Conservation (phyloP, 2,329 filamentous ascomycete genomes). For the Fusarium penzigii region DNA sequence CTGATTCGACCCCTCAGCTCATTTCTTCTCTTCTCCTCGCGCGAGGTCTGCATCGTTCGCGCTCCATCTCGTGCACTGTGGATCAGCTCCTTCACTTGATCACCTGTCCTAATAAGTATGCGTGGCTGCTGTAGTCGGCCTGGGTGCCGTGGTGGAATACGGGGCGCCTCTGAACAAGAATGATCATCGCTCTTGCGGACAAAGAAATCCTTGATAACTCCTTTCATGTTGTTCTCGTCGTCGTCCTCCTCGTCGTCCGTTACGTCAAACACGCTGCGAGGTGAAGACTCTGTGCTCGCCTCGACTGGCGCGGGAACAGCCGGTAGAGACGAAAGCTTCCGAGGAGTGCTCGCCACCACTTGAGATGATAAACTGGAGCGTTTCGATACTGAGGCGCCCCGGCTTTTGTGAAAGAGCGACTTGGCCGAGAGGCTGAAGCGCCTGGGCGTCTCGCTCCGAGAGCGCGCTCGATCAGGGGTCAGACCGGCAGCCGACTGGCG, state of each 20-base stretch:
- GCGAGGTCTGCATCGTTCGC: slow-evolving; percentile 19
- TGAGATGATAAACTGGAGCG: slow-evolving; percentile 14
- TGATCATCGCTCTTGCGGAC: slow-evolving; percentile 24
- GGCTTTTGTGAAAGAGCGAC: slow-evolving; percentile 31
- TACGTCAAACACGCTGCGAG: slow-evolving; percentile 35
- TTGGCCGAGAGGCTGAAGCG: slow-evolving; percentile 30
- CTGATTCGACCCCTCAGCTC: slow-evolving; percentile 40
- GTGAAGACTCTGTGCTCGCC: slow-evolving; percentile 12
- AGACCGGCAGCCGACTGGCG: slow-evolving; percentile 18
- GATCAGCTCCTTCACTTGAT: slow-evolving; percentile 27
- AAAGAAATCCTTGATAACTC: slow-evolving; percentile 25
- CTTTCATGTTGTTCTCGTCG: slow-evolving; percentile 21
- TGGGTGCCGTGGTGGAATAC: slow-evolving; percentile 8
- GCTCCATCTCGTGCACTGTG: slow-evolving; percentile 25
- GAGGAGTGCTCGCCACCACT: slow-evolving; percentile 15
- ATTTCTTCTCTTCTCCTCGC: slow-evolving; percentile 36
- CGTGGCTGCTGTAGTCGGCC: slow-evolving; percentile 9
- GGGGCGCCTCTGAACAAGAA: slow-evolving; percentile 14
- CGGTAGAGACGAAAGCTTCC: slow-evolving; percentile 15
- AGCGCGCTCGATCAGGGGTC: slow-evolving; percentile 9
- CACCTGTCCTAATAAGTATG: slow-evolving; percentile 21
- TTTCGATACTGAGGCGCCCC: slow-evolving; percentile 18
- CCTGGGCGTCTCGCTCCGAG: slow-evolving; percentile 20
- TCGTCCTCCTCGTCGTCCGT: slow-evolving; percentile 32
- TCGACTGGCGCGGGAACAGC: slow-evolving; percentile 11